A percentile compares a stretch with the other conserved stretches of the same genome.
Evolutionary conservation across 495 filamentous ascomycete genomes (phyloP).

Genomic region (Daldinia loculata): DNA sequence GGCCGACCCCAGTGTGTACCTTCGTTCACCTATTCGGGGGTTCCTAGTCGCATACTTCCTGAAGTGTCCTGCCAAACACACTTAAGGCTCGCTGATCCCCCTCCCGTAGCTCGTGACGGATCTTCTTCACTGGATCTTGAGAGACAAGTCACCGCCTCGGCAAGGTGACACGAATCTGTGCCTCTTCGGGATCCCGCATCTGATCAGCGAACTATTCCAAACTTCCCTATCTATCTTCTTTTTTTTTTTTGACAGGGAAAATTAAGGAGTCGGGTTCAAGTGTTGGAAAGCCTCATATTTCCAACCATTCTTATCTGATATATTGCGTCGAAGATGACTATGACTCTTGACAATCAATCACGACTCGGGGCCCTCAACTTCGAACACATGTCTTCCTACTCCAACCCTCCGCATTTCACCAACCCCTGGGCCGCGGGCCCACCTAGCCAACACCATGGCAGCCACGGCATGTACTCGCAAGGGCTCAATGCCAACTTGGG

Average conservation of each 20-base stretch:
- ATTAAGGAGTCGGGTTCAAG: slow-evolving; percentile 23
- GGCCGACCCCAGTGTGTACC: slow-evolving; percentile 49
- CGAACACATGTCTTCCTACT: slow-evolving; percentile 72
- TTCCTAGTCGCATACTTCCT: slow-evolving; percentile 51
- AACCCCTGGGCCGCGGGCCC: slow-evolving; percentile 85
- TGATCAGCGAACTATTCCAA: slow-evolving; percentile 57
- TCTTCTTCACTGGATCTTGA: slow-evolving; percentile 53
- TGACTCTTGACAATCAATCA: slow-evolving; percentile 88
- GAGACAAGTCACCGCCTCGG: slow-evolving; percentile 47
- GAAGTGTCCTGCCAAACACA: slow-evolving; percentile 57
- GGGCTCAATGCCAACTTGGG: slow-evolving; percentile 59
- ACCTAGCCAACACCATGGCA: slow-evolving; percentile 55
- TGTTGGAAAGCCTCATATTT: slow-evolving; percentile 47
- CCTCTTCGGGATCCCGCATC: slow-evolving; percentile 59
- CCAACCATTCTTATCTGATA: slow-evolving; percentile 39
- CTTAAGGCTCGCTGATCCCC: slow-evolving; percentile 84
- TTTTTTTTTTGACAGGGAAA: slow-evolving; percentile 32
- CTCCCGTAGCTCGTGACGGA: slow-evolving; percentile 58
- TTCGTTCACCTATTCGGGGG: slow-evolving; percentile 43
- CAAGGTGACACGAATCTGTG: slow-evolving; percentile 50
- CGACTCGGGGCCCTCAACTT: slow-evolving; percentile 85
- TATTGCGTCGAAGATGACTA: slow-evolving; percentile 68
- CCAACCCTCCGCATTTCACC: slow-evolving; percentile 82
- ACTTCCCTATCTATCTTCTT: slow-evolving; percentile 41
- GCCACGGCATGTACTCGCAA: slow-evolving; percentile 68